Evolutionary conservation across 257 asterid genomes (phyloP), one percentile per base, ranked within the genome.

Genomic region (Solanum dulcamara): DNA sequence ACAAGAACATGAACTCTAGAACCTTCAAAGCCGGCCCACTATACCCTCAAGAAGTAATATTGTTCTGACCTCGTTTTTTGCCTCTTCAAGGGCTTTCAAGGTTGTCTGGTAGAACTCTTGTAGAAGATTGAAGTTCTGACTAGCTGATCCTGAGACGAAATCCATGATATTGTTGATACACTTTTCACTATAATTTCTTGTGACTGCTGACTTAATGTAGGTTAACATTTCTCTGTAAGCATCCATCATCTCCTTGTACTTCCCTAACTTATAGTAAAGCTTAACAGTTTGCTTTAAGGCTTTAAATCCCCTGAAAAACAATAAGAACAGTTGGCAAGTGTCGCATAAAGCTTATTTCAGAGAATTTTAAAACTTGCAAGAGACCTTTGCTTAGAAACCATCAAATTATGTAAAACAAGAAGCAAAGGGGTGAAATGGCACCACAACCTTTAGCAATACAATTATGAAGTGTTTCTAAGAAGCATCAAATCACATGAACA

Each of bases 231-330:
- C 97, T 88, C 96, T 92, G 88, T 97, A 97, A 72, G 98, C 93
- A 80, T 94, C 94, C 99, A 97, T 97, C 99, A 97, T 97, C 83
- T 95, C 99, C 88, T 91, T 92, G 91, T 93, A 92, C 91, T 87
- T 95, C 87, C 97, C 98, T 80, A 97, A 90, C 93, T 94, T 94
- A 88, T 95, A 95, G 91, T 95, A 94, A 53, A 97, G 93, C 90
- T 95, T 95, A 79, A 97, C 99, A 80, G 99, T 95, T 90, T 97
- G 99, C 87, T 97, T 97, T 80, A 97, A 90, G 86, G 99, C 99
- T 91, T 95, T 97, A 75, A 97, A 97, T 85, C 99, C 99, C 99
- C 98, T 95, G 95, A 89, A 87, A 53, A 87, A 32, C 87, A 77
- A 67, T 60, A 85, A 70, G 86, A 18, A 68, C 64, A 84, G 77